Base-by-base conservation (phyloP, 2,329 filamentous ascomycete species). In the Parafenestella ontariensis region DNA sequence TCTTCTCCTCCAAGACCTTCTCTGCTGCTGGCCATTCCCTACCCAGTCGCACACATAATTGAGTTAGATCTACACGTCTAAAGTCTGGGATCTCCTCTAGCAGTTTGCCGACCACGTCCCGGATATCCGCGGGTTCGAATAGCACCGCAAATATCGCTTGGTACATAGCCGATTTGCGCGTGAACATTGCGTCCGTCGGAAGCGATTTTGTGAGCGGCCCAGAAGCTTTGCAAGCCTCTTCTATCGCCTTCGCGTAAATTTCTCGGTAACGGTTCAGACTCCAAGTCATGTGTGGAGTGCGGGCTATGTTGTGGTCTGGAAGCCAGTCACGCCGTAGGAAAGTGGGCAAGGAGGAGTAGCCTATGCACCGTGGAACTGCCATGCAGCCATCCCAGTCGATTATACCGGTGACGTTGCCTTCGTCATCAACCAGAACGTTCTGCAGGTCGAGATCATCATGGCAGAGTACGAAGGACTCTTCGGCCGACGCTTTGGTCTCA, bases 361-460 rank as follows among this genome's bases (percentile, higher is more conserved):
- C 57, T n/a, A 58, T 33, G 31, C 54, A 62, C 29, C 40, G 61
- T 1, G 61, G 63, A 3, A 54, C 63, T 3, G 54, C 29, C n/a
- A 37, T 33, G 9, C 47, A 56, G n/a, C 47, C 39, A 28, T 64
- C 63, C 61, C 63, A 66, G 44, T 66, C 61, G 10, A 71, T 52
- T 11, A 72, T 62, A 4, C 62, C 68, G 10, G 60, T 65, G 0
- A 69, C 54, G 11, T 64, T 53, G 2, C 65, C 64, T 0, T 40
- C 20, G 2, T 46, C 33, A 34, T 66, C 58, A 10, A 63, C 57
- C 1, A 69, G 43, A 28, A 71, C 64, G 41, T 71, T 71, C 13
- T 69, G 62, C 1, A 63, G 49, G 18, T 66, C 54, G n/a, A 71
- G 52, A 21, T 71, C 69, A 2, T 50, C 29, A 43, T 70, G 68